These are phyloP conservation scores for Candida maesae DNA, from an alignment of 805 yeast species.

Conservation along the genomic window DNA sequence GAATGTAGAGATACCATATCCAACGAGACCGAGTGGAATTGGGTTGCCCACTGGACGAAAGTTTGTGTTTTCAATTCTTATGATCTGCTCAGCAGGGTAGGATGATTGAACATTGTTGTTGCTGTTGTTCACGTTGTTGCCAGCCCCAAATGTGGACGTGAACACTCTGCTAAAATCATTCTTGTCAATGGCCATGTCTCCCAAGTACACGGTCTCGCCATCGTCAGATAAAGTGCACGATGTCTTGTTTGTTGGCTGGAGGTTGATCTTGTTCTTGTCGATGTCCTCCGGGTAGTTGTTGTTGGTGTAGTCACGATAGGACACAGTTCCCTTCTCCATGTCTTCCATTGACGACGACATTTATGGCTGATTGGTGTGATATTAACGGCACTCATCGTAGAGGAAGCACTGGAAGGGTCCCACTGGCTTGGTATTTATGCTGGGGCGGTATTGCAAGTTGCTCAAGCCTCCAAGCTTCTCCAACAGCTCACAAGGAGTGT, in stretches of 20 bases:
- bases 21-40: conserved; percentile 51
- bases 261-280: conserved; percentile 2
- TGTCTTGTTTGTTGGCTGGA: conserved; percentile 5
- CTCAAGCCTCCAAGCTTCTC: too few relatives aligned
- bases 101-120: too few relatives aligned
- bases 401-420: too few relatives aligned
- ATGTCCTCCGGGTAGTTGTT: conserved; percentile 1
- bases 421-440: too few relatives aligned
- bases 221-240: conserved; percentile 22
- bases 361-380: too few relatives aligned
- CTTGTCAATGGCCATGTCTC: conserved; percentile 40
- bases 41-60: conserved; percentile 50
- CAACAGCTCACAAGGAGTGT: too few relatives aligned
- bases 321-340: conserved; percentile 15
- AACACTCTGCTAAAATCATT: conserved; percentile 58
- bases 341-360: conserved; percentile 2
- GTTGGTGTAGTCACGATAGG: conserved; percentile 5
- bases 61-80: conserved; percentile 35
- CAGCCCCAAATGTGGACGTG: conserved; percentile 1
- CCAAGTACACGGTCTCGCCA: conserved; percentile 37
- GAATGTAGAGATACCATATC: conserved; percentile 44
- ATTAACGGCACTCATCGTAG: neutral
- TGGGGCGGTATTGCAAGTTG: too few relatives aligned
- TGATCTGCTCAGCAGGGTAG: neutral
- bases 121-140: too few relatives aligned